Evolutionary conservation across 2,329 filamentous ascomycete genomes (phyloP).

Genomic region (Cladorrhinum sp.): DNA sequence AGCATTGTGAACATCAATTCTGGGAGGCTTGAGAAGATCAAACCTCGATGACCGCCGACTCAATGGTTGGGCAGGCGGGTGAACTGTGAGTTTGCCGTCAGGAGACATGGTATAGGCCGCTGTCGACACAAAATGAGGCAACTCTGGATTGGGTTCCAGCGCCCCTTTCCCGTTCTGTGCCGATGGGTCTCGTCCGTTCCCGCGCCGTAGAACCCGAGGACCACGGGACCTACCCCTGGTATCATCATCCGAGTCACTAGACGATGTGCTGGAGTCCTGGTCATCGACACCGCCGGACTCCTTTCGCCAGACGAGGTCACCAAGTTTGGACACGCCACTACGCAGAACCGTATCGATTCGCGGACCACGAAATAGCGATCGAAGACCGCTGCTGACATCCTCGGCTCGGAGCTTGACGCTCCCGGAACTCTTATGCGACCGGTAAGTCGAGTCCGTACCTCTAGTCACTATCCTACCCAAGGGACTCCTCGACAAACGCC

Average conservation of each 20-base stretch:
- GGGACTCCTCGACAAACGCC: slow-evolving; percentile 39
- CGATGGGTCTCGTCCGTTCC: slow-evolving; percentile 32
- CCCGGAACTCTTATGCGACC: slow-evolving; percentile 45
- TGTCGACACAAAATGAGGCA: slow-evolving; percentile 48
- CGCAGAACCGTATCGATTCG: slow-evolving; percentile 71
- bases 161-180: slow-evolving; percentile 41
- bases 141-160: slow-evolving; percentile 51
- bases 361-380: slow-evolving; percentile 74
- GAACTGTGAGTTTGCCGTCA: slow-evolving; percentile 20
- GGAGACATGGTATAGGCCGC: slow-evolving; percentile 28
- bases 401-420: slow-evolving; percentile 47
- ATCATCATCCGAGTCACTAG: slow-evolving; percentile 49
- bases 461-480: slow-evolving; percentile 36
- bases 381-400: slow-evolving; percentile 53
- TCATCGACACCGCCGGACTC: slow-evolving; percentile 38
- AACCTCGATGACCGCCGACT: slow-evolving; percentile 45
- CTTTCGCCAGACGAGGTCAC: slow-evolving; percentile 57
- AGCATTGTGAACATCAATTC: slow-evolving; percentile 45
- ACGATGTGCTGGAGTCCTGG: slow-evolving; percentile 38
- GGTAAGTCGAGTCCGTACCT: slow-evolving; percentile 46
- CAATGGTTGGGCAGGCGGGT: slow-evolving; percentile 32
- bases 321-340: slow-evolving; percentile 54
- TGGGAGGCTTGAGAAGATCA: slow-evolving; percentile 48
- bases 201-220: slow-evolving; percentile 22
- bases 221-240: slow-evolving; percentile 39